Percentiles rank a stretch among this genome's conserved stretches.
These are phyloP conservation scores for Euphrasia confusa DNA, from an alignment of 257 asterid genomes.

Conservation along the genomic window DNA sequence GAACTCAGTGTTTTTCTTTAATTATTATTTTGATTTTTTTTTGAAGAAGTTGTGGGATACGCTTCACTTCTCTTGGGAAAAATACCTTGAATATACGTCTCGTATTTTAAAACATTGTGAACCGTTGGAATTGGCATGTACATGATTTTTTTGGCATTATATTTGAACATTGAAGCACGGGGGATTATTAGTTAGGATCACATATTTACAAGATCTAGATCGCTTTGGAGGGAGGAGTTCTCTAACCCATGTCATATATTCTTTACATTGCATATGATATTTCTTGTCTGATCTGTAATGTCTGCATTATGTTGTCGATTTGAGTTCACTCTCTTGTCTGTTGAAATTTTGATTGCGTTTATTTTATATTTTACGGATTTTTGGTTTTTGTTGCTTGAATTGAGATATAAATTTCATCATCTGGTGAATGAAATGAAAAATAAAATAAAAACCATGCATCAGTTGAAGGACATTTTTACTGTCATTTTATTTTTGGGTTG, in stretches of 20 bases:
- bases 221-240: neutral
- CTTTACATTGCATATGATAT: slow-evolving; percentile 10
- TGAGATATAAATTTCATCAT: neutral
- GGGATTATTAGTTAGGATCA: slow-evolving; percentile 2
- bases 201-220: slow-evolving; percentile 8
- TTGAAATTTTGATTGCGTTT: neutral
- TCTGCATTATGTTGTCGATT: slow-evolving; percentile 8
- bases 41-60: no score
- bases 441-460: neutral
- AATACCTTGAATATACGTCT: no score
- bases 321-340: slow-evolving; percentile 2
- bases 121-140: neutral
- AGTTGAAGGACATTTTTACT: slow-evolving; percentile 1
- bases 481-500: neutral
- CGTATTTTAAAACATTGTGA: no score
- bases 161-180: neutral
- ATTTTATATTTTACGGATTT: neutral
- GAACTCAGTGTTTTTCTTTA: no score
- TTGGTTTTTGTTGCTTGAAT: neutral
- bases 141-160: neutral
- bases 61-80: no score
- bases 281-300: slow-evolving; percentile 6
- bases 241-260: neutral
- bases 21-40: no score
- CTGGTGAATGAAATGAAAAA: slow-evolving; percentile 5